Conservation (phyloP, 1,139 yeast species). For the Saccharomyces hybrid region DNA sequence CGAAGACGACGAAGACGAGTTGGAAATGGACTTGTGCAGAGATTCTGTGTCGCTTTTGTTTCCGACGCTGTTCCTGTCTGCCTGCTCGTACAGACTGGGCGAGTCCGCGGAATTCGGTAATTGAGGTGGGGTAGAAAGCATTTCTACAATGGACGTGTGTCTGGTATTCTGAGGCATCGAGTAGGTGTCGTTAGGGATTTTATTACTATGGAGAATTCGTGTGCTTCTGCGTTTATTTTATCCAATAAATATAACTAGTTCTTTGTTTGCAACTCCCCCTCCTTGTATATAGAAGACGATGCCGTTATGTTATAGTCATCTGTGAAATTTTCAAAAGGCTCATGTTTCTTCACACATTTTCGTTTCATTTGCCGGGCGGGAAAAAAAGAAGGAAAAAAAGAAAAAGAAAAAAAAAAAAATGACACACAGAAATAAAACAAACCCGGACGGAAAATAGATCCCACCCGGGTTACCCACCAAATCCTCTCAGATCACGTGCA, state of each 20-base stretch:
- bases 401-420: not conserved
- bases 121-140: conserved; percentile 81
- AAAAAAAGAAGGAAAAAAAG: not conserved
- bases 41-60: not conserved
- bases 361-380: not conserved
- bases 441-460: not conserved
- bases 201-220: not conserved
- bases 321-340: not conserved
- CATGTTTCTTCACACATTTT: not conserved
- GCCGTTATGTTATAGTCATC: not conserved
- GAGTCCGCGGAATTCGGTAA: conserved; percentile 13
- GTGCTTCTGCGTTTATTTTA: not conserved
- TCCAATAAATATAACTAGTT: no score
- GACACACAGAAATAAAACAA: not conserved
- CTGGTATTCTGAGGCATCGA: conserved; percentile 29
- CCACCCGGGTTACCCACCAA: not conserved
- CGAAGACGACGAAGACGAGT: conserved; percentile 5
- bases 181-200: conserved; percentile 1
- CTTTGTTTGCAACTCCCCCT: not conserved
- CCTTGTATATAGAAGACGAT: not conserved
- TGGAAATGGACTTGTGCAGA: not conserved
- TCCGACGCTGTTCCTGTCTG: not conserved
- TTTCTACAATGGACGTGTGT: conserved; percentile 74
- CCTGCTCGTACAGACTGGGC: conserved; percentile 4
- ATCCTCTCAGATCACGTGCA: no score